Percentiles rank a stretch among this genome's conserved stretches.
Conservation (phyloP, 2,329 filamentous ascomycete genomes). For the Chaetomiaceae sp. region DNA sequence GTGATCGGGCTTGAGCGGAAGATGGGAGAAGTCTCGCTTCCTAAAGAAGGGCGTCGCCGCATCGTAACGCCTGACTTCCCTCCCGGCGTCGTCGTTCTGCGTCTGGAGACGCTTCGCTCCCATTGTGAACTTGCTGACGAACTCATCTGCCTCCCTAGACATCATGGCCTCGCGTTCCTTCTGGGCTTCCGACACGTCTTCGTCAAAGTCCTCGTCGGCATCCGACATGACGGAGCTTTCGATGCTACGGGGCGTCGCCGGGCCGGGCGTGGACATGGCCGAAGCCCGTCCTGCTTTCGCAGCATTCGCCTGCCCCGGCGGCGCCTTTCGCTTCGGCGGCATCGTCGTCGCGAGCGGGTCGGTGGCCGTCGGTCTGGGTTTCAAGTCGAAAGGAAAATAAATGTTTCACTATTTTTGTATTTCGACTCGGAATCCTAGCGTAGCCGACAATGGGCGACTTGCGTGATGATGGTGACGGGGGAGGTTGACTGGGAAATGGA, state of each 20-base stretch:
- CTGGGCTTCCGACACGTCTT: conserved; percentile 44
- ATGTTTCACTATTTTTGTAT: not conserved
- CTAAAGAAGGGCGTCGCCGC: conserved; percentile 31
- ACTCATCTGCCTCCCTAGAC: conserved; percentile 55
- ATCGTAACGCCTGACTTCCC: conserved; percentile 24
- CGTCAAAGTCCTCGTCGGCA: conserved; percentile 45
- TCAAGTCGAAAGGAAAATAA: not conserved
- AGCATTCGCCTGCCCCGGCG: conserved; percentile 41
- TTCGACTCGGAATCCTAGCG: not conserved
- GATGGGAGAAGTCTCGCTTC: conserved; percentile 67
- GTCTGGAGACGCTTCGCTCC: conserved; percentile 43
- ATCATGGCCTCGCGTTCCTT: conserved; percentile 50
- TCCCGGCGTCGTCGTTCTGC: conserved; percentile 11
- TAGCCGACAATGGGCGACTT: not conserved
- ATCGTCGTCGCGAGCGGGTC: conserved; percentile 37
- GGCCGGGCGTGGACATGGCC: conserved; percentile 55
- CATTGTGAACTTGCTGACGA: conserved; percentile 37
- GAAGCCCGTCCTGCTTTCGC: conserved; percentile 54
- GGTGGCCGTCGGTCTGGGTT: not conserved
- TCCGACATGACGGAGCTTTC: conserved; percentile 37
- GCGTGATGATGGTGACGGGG: not conserved
- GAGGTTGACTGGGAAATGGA: not conserved
- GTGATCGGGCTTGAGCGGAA: conserved; percentile 82
- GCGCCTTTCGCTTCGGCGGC: conserved; percentile 68
- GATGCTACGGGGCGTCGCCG: conserved; percentile 54